These are phyloP conservation scores for Paramecium octaurelia DNA, from an alignment of 73 alveolate species.

Conservation along the genomic window DNA sequence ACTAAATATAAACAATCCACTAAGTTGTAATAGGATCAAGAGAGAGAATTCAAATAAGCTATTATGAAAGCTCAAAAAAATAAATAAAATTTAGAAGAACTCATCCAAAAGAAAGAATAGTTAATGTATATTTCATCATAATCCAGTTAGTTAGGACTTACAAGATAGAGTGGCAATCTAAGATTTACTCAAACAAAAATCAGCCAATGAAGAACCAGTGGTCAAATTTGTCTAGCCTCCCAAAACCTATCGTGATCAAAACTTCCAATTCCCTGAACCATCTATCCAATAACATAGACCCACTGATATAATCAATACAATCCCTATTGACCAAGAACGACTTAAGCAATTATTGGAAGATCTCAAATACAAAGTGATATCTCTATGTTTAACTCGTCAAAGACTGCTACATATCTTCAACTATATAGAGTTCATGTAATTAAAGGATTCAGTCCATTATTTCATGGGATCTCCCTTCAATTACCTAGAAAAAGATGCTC, in stretches of 20 bases:
- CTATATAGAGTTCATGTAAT: background rate
- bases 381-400: background rate
- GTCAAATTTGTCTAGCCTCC: background rate
- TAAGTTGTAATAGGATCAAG: background rate
- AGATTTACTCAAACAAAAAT: background rate
- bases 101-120: background rate
- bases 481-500: background rate
- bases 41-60: background rate
- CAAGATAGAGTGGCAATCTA: constrained; percentile 12
- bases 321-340: background rate
- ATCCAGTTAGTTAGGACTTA: background rate
- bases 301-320: background rate
- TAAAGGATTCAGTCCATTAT: background rate
- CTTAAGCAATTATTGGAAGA: background rate
- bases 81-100: background rate
- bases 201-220: background rate
- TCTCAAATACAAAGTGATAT: background rate
- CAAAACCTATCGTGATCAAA: background rate
- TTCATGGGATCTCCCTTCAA: background rate
- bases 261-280: background rate
- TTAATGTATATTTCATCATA: background rate
- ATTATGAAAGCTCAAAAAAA: background rate
- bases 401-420: background rate
- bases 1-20: background rate
- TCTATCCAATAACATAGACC: background rate